Percentiles rank a stretch among this genome's conserved stretches.
These are phyloP conservation scores for Russula olivacea DNA, from an alignment of 768 basidiomycete species.

Conservation along the genomic window DNA sequence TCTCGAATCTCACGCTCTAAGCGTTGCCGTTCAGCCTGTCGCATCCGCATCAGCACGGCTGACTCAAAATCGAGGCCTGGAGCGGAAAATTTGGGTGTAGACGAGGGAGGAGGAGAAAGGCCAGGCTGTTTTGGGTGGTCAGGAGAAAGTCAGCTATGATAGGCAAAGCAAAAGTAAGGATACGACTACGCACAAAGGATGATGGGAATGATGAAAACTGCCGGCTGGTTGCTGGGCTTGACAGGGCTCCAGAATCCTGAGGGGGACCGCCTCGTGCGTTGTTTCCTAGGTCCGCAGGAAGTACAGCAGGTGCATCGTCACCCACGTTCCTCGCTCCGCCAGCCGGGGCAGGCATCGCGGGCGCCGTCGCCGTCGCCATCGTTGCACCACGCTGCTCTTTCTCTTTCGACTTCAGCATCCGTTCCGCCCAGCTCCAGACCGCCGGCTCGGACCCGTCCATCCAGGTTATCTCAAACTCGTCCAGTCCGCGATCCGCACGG, in stretches of 20 bases:
- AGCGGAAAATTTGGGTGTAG: conserved; percentile 27
- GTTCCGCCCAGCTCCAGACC: conserved; percentile 66
- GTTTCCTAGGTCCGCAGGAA: neutral
- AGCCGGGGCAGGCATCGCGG: neutral
- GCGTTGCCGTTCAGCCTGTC: conserved; percentile 73
- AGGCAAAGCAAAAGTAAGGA: neutral
- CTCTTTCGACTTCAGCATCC: conserved; percentile 56
- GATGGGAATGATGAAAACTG: conserved; percentile 17
- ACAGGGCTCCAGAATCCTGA: neutral
- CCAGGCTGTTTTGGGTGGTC: conserved; percentile 1
- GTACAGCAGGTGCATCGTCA: neutral
- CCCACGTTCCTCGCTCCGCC: neutral
- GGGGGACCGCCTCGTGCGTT: neutral
- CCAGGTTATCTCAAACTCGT: conserved; percentile 67
- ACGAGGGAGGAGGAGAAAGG: conserved; percentile 24
- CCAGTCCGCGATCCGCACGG: conserved; percentile 45
- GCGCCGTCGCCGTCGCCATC: neutral
- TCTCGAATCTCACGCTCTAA: conserved; percentile 74
- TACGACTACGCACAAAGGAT: conserved; percentile 8
- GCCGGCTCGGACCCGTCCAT: conserved; percentile 68
- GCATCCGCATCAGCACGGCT: conserved; percentile 69
- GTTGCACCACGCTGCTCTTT: conserved; percentile 25
- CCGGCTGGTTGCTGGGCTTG: neutral
- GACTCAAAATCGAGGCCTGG: conserved; percentile 67
- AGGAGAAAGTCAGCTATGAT: neutral